phyloP scores from a whole-genome alignment of 495 filamentous ascomycete species.

The Penicillium canariense region DNA sequence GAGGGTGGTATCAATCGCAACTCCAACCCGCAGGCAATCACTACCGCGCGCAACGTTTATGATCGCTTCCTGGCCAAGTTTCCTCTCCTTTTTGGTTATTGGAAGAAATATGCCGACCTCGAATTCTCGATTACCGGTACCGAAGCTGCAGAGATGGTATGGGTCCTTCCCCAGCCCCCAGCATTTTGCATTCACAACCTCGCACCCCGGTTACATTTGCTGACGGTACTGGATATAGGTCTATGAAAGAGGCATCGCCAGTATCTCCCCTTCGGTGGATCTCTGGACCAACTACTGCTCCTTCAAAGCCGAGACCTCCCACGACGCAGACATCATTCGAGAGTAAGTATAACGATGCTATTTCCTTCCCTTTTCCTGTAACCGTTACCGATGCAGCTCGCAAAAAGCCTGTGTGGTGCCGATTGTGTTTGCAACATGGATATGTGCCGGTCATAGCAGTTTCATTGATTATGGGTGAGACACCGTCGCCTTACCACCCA shows the following conservation, averaged over 20 bases:
- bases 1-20: constrained; percentile 96
- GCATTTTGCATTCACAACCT: not conserved
- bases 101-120: constrained; percentile 98
- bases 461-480: constrained; percentile 55
- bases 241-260: constrained; percentile 92
- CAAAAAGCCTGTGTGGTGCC: constrained; percentile 34
- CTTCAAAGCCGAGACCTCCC: constrained; percentile 96
- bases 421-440: constrained; percentile 30
- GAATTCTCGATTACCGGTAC: constrained; percentile 97
- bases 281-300: constrained; percentile 95
- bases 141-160: constrained; percentile 96
- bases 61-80: constrained; percentile 95
- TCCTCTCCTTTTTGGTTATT: constrained; percentile 94
- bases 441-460: constrained; percentile 26
- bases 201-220: constrained; percentile 15
- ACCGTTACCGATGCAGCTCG: constrained; percentile 42
- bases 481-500: constrained; percentile 43
- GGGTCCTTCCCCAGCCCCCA: not conserved
- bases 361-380: constrained; percentile 63
- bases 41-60: constrained; percentile 77
- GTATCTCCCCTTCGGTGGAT: constrained; percentile 89
- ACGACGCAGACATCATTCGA: constrained; percentile 93
- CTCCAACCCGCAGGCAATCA: constrained; percentile 90
- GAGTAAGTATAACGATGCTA: constrained; percentile 84
- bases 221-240: constrained; percentile 51